These are phyloP conservation scores for Colletotrichum chrysophilum DNA, from an alignment of 2,329 filamentous ascomycete genomes.

Conservation along the genomic window DNA sequence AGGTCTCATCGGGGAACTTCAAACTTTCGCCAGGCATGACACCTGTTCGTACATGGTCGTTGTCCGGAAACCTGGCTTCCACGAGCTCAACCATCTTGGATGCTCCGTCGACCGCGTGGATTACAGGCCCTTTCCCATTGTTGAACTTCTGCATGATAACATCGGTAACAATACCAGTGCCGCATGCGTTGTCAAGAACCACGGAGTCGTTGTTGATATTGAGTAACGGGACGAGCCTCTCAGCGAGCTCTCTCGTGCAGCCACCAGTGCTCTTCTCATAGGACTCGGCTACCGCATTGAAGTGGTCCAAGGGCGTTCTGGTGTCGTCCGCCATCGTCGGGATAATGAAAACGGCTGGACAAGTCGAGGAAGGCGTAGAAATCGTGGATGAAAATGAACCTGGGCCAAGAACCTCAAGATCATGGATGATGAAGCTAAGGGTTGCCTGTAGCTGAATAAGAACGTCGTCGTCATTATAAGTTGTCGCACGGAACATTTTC, in stretches of 20 bases:
- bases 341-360: background rate
- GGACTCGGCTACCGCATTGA: constrained; percentile 11
- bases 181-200: constrained; percentile 33
- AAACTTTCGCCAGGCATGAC: constrained; percentile 29
- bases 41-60: constrained; percentile 3
- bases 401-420: rapidly evolving
- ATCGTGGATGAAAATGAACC: background rate
- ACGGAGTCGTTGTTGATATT: constrained; percentile 41
- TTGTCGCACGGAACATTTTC: background rate
- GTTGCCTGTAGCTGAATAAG: background rate
- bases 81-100: constrained; percentile 25
- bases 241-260: constrained; percentile 22
- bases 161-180: constrained; percentile 28
- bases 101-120: constrained; percentile 24
- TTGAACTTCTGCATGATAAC: constrained; percentile 9
- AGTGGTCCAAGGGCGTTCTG: background rate
- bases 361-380: background rate
- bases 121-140: background rate
- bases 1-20: constrained; percentile 31
- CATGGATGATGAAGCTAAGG: background rate
- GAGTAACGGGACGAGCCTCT: constrained; percentile 20
- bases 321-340: background rate
- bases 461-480: background rate
- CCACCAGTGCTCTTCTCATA: constrained; percentile 25
- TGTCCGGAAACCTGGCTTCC: constrained; percentile 9